Evolutionary conservation across 1,284 basidiomycete genomes (phyloP), one percentile per base, ranked within the genome.

Genomic region (Phellinidium pouzarii): DNA sequence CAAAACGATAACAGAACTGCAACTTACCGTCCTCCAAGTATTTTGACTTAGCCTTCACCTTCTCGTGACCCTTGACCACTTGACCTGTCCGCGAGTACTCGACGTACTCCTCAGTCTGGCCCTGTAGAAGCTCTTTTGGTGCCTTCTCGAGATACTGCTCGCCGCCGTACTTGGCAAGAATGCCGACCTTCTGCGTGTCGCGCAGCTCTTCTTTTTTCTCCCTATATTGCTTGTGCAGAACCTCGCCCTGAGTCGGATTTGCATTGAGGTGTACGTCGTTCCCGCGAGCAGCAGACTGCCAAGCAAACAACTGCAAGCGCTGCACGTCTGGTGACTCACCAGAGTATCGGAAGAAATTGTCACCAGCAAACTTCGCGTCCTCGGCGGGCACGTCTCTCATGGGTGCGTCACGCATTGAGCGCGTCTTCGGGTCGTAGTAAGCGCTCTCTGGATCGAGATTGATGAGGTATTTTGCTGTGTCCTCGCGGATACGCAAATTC

Each of bases 391-490:
- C 73, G 59, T 84, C 80, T 61, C 81, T 82, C 12, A 85, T 62
- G 0, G 96, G 95, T 36, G 95, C 94, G 64, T 99, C 95, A 68
- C 96, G 89, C 96, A 99, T 99, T 3, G 95, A 96, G 60, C 96
- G 86, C 23, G 96, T 99, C 75, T 99, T 99, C 46, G 96, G 96
- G 65, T 99, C 96, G 66, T 99, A 99, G 74, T 99, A 96, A 9
- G 96, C 95, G 62, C 91, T 94, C 1, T 92, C 85, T 3, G 90
- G 87, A 68, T 98, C 93, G 66, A 99, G 71, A 69, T 99, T 99
- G 71, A 97, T 89, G 61, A 99, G 82, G 63, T 99, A 99, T 69
- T 99, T 99, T 14, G 96, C 96, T 1, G 95, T 97, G 67, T 99
- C 96, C 71, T 99, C 96, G 65, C 96, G 87, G 62, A 99, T 99